Evolutionary conservation across 352 stramenopile species (phyloP).

Genomic region (Phytophthora syringae): DNA sequence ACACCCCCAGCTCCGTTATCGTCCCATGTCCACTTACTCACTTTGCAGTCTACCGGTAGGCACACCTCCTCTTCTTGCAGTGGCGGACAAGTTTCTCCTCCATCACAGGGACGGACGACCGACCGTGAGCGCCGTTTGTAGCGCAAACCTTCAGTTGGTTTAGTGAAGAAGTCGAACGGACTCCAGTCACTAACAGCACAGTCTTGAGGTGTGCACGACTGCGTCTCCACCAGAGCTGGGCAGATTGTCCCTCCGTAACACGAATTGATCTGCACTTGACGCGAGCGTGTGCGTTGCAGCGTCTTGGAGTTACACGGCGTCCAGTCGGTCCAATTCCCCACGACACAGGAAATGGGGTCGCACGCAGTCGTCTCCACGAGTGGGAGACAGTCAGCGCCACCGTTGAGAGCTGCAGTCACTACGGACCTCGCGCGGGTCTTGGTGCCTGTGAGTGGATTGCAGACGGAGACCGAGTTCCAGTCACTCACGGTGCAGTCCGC

Average conservation of each 20-base stretch:
- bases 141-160: constrained; percentile 41
- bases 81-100: constrained; percentile 46
- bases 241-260: constrained; percentile 50
- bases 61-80: constrained; percentile 59
- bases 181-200: constrained; percentile 62
- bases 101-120: constrained; percentile 39
- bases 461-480: constrained; percentile 48
- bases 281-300: constrained; percentile 20
- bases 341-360: constrained; percentile 46
- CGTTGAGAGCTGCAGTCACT: constrained; percentile 31
- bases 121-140: constrained; percentile 57
- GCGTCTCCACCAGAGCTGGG: constrained; percentile 38
- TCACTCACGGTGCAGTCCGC: constrained; percentile 46
- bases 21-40: constrained; percentile 61
- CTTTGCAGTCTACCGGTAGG: constrained; percentile 61
- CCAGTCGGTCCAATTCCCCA: constrained; percentile 46
- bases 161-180: constrained; percentile 47
- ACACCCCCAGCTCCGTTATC: constrained; percentile 43
- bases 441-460: constrained; percentile 49
- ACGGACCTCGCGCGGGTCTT: constrained; percentile 54
- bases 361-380: constrained; percentile 42
- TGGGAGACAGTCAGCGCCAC: constrained; percentile 40
- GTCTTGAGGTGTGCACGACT: constrained; percentile 50
- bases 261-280: constrained; percentile 35
- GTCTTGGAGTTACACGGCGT: constrained; percentile 39